Percentiles rank a stretch among this genome's conserved stretches.
Conservation (phyloP, 139 green algal genomes). For the Ostreobium quekettii region DNA sequence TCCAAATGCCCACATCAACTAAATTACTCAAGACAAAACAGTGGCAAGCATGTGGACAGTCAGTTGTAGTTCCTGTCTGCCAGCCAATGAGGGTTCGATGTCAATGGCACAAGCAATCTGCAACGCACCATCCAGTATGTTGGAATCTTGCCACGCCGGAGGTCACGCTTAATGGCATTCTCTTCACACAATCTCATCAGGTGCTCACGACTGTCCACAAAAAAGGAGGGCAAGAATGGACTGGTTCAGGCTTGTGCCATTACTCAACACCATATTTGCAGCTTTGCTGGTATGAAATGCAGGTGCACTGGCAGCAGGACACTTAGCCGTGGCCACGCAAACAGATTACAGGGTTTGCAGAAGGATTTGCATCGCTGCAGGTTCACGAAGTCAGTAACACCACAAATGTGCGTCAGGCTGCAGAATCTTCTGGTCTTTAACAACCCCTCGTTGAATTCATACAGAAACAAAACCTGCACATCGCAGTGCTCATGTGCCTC, state of each 20-base stretch:
- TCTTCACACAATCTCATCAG: constrained; percentile 39
- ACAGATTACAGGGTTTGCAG: background rate
- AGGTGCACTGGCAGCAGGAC: background rate
- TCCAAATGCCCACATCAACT: too few species aligned
- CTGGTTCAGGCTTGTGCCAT: too few species aligned
- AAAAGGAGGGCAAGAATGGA: too few species aligned
- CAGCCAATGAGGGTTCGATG: too few species aligned
- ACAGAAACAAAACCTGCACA: background rate
- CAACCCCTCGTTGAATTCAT: background rate
- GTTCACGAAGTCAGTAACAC: background rate
- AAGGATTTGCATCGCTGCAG: background rate
- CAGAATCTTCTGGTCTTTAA: too few species aligned
- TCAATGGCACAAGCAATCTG: too few species aligned
- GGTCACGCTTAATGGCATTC: constrained; percentile 34
- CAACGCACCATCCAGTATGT: too few species aligned
- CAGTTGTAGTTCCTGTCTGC: too few species aligned
- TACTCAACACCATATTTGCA: background rate
- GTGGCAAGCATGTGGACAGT: too few species aligned
- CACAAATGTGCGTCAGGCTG: too few species aligned
- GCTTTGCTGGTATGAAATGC: background rate
- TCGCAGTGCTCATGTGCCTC: background rate
- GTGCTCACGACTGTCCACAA: constrained; percentile 37
- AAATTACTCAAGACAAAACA: too few species aligned
- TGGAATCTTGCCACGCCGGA: constrained; percentile 32
- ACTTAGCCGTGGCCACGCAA: background rate